Evolutionary conservation across 2,329 filamentous ascomycete genomes (phyloP).

Genomic region (Neocucurbitaria cava): DNA sequence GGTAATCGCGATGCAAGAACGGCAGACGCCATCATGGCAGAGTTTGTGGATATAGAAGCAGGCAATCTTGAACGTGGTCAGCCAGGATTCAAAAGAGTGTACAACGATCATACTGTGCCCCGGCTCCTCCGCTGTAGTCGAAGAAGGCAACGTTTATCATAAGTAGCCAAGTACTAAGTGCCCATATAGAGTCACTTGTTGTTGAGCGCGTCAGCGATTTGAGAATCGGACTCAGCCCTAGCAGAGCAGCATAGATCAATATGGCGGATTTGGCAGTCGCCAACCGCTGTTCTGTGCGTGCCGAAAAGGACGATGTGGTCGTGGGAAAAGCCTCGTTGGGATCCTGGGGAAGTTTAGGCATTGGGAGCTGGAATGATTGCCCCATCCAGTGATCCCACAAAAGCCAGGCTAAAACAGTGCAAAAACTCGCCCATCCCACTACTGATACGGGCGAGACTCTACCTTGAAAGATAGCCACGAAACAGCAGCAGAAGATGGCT

Average conservation of each 20-base stretch:
- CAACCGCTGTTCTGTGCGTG: conserved; percentile 68
- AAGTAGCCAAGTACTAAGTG: conserved; percentile 90
- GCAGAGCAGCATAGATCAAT: conserved; percentile 89
- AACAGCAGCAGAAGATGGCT: conserved; percentile 92
- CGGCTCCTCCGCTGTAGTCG: conserved; percentile 81
- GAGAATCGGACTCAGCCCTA: conserved; percentile 92
- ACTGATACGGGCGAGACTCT: conserved; percentile 89
- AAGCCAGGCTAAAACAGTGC: conserved; percentile 86
- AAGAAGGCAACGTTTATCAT: conserved; percentile 98
- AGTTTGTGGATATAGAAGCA: conserved; percentile 86
- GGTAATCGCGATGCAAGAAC: conserved; percentile 89
- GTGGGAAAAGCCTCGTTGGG: neutral
- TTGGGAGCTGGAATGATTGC: conserved; percentile 62
- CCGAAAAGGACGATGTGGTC: conserved; percentile 53
- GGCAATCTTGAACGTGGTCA: conserved; percentile 63
- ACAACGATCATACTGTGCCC: conserved; percentile 54
- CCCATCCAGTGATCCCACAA: conserved; percentile 92
- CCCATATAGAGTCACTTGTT: conserved; percentile 95
- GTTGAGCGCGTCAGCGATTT: conserved; percentile 96
- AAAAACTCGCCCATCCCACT: conserved; percentile 81
- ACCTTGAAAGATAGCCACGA: conserved; percentile 86
- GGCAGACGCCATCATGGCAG: conserved; percentile 93
- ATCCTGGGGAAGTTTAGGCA: neutral
- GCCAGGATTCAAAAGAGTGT: conserved; percentile 4
- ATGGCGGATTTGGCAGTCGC: conserved; percentile 90